Percentiles rank a stretch among this genome's conserved stretches.
These are phyloP conservation scores for Lachnellula cervina DNA, from an alignment of 2,329 filamentous ascomycete species.

Conservation along the genomic window DNA sequence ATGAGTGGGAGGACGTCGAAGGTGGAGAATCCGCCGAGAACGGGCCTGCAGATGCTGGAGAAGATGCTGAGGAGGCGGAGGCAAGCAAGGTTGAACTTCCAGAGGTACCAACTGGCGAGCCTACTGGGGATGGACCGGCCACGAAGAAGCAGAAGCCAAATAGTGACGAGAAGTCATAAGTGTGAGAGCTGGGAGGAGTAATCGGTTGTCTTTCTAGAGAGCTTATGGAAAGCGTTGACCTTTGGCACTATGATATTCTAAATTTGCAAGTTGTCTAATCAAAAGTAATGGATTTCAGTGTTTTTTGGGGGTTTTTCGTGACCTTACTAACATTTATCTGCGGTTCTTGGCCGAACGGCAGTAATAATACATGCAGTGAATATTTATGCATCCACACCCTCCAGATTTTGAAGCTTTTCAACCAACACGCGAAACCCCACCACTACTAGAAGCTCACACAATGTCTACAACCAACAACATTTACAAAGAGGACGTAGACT, in stretches of 20 bases:
- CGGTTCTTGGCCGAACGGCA: too few species aligned
- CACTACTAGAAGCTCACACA: neutral
- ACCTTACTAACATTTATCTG: too few species aligned
- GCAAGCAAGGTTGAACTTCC: conserved; percentile 31
- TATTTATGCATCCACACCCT: neutral
- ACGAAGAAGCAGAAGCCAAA: conserved; percentile 34
- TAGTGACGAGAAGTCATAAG: conserved; percentile 11
- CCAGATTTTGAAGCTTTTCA: neutral
- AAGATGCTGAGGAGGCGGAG: conserved; percentile 7
- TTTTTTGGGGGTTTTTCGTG: too few species aligned
- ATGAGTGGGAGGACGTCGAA: conserved; percentile 27
- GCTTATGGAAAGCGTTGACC: neutral
- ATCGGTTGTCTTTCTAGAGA: neutral
- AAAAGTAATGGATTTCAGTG: neutral
- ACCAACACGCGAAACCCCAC: neutral
- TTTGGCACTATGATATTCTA: neutral
- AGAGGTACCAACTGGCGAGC: conserved; percentile 35
- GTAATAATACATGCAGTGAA: neutral
- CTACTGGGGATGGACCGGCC: conserved; percentile 27
- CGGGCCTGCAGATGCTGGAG: conserved; percentile 12
- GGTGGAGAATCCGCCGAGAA: conserved; percentile 24
- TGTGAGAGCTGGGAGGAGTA: too few species aligned
- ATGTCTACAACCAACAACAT: conserved; percentile 35
- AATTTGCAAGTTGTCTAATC: neutral
- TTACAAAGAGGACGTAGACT: conserved; percentile 57